These are phyloP conservation scores for Globisporangium cylindrosporum DNA, from an alignment of 352 stramenopile species.

Conservation along the genomic window DNA sequence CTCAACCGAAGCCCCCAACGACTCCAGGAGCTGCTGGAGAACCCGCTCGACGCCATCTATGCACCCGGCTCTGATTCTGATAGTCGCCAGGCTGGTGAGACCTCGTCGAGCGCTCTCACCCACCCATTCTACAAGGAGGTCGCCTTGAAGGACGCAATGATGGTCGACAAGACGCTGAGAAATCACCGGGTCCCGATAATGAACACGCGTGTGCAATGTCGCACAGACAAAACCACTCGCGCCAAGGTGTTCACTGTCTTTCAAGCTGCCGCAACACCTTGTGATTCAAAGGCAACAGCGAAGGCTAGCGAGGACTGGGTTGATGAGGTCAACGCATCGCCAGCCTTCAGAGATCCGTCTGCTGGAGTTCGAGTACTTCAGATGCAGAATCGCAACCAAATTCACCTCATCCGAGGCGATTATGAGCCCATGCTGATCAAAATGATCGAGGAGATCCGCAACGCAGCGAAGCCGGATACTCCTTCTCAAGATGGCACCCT, in stretches of 20 bases:
- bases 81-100: background rate
- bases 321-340: background rate
- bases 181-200: background rate
- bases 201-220: background rate
- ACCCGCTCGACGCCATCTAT: background rate
- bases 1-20: background rate
- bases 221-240: background rate
- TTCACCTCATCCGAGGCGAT: background rate
- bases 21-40: background rate
- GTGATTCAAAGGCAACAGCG: background rate
- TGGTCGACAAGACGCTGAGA: background rate
- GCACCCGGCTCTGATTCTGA: background rate
- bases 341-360: background rate
- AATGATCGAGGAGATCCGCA: background rate
- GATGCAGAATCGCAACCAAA: background rate
- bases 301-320: background rate
- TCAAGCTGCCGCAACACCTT: background rate
- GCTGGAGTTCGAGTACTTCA: background rate
- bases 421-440: background rate
- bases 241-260: background rate
- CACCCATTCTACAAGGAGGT: conserved; percentile 1
- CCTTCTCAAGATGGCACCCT: too few relatives aligned
- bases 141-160: background rate
- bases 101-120: background rate
- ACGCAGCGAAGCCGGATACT: background rate